Percentiles rank a stretch among this genome's conserved stretches.
These are phyloP conservation scores for Gossypium gossypioides DNA, from an alignment of 441 rosid species.

Conservation along the genomic window DNA sequence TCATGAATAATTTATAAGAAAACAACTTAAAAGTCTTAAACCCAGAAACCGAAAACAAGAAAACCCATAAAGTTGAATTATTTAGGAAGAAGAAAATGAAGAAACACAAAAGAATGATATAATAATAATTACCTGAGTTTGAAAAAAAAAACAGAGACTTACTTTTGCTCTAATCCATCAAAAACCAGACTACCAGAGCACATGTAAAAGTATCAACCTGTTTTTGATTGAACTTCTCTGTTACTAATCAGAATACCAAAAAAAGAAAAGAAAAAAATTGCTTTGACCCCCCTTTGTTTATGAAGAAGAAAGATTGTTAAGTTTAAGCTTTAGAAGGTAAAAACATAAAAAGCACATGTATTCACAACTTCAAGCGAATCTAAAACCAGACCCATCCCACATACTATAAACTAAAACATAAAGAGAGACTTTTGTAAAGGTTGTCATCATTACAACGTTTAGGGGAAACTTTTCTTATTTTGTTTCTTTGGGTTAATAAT, in stretches of 20 bases:
- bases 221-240: neutral
- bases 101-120: neutral
- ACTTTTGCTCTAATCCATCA: constrained; percentile 21
- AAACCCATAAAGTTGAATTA: neutral
- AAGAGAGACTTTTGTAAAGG: constrained; percentile 21
- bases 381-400: neutral
- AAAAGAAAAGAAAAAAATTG: neutral
- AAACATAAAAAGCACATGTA: constrained; percentile 19
- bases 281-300: neutral
- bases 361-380: constrained; percentile 6
- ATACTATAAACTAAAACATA: neutral
- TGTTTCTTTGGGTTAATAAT: neutral
- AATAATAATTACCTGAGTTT: constrained; percentile 21
- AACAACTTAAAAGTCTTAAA: neutral
- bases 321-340: neutral
- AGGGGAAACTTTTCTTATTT: neutral
- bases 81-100: neutral
- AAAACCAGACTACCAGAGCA: constrained; percentile 18
- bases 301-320: neutral
- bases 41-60: neutral
- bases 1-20: neutral
- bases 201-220: constrained; percentile 11
- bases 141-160: constrained; percentile 23
- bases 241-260: neutral
- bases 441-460: constrained; percentile 7